phyloP scores from a whole-genome alignment of 1,284 basidiomycete species.

The Fistulina hepatica region DNA sequence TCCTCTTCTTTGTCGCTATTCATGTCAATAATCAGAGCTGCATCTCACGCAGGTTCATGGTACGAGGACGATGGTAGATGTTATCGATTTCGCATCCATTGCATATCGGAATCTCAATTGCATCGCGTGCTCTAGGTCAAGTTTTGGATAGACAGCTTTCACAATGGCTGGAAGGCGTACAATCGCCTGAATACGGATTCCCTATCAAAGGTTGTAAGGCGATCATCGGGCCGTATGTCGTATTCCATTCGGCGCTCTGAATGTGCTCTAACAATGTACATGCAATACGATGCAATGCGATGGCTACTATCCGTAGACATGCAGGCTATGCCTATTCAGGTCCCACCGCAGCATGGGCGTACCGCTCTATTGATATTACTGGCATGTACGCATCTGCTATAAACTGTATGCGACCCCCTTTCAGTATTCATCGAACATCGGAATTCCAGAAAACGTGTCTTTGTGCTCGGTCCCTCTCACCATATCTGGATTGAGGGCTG shows the following conservation, averaged over 20 bases:
- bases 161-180: slow-evolving; percentile 54
- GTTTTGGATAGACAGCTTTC: slow-evolving; percentile 53
- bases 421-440: not conserved
- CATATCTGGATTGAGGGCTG: slow-evolving; percentile 84
- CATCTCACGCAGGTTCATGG: slow-evolving; percentile 89
- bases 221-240: slow-evolving; percentile 81
- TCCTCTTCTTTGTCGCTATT: too few species aligned
- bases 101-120: slow-evolving; percentile 8
- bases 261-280: too few species aligned
- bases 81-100: slow-evolving; percentile 6
- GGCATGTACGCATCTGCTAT: slow-evolving; percentile 55
- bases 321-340: slow-evolving; percentile 96
- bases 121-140: slow-evolving; percentile 32
- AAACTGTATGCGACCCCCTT: slow-evolving; percentile 1
- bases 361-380: slow-evolving; percentile 74
- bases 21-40: too few species aligned
- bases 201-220: slow-evolving; percentile 79
- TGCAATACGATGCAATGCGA: slow-evolving; percentile 2
- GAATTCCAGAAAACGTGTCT: slow-evolving; percentile 68
- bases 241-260: slow-evolving; percentile 5
- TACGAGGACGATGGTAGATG: slow-evolving; percentile 68
- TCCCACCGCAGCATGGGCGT: slow-evolving; percentile 91
- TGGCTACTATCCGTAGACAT: slow-evolving; percentile 46
- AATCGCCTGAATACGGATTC: slow-evolving; percentile 36
- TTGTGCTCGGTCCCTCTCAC: slow-evolving; percentile 94